Base-by-base conservation (phyloP, 2,329 filamentous ascomycete genomes). In the Alternaria sp. region DNA sequence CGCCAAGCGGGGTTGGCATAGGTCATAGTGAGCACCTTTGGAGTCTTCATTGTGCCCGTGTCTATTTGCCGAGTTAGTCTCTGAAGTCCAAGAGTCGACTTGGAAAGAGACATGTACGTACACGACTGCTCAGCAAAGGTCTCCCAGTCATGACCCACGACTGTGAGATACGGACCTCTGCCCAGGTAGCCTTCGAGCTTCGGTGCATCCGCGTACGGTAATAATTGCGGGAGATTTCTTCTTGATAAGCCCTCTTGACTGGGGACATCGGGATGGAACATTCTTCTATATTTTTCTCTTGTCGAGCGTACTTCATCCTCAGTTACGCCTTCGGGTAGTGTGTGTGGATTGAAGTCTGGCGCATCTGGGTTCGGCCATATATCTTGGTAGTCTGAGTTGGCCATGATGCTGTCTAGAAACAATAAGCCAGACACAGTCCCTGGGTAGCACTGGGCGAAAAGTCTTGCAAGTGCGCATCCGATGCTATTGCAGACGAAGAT, bases 321-420 rank as follows among this genome's bases (percentile, higher is more conserved):
- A 1, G 69, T 73, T 6, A 84, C 73, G 26, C 76, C 81, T 1
- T 67, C 52, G 0, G 83, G 83, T 3, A 86, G 71, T 0, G 66
- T 67, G 0, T 63, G 54, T 0, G 69, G 67, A 48, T 85, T 79
- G 63, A 87, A 87, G 5, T 57, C 75, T 0, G 78, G 61, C 0
- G 75, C 76, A 56, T 86, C 84, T 0, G 86, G 85, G 62, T 88
- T 81, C 0, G 86, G 86, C 69, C 85, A 86, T 5, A 87, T 62
- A 6, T 82, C 83, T 2, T 86, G 81, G 30, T 85, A 84, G 65
- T 88, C 83, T 0, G 82, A 82, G 67, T 88, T 86, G 16, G 86
- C 84, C 70, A 88, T 82, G 63, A 86, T 84, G 36, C 82, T 86
- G 68, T 88, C 86, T 1, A 89, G 81, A 8, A 88, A 80, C 1